Evolutionary conservation across 306 rosid species (phyloP), one percentile per base, ranked within the genome.

Genomic region (Acacia acuminata): DNA sequence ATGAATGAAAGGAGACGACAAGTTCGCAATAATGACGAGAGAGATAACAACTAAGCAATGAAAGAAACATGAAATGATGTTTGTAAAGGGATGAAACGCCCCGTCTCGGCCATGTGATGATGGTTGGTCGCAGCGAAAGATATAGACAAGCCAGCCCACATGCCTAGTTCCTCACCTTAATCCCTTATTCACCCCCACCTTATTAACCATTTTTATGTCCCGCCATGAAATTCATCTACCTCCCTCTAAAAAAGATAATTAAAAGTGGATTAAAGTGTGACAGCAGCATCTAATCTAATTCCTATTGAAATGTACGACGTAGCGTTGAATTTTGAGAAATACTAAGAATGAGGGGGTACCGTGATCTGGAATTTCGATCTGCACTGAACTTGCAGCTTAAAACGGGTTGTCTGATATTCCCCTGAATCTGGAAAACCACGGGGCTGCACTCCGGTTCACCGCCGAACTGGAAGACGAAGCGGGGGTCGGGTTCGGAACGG

Each of bases 381-480:
- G 98, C 96, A 60, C 98, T 96, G 85, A 96, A 96, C 84, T 92
- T 93, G 91, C 96, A 91, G 81, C 99, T 93, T 34, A 96, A 89
- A 77, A 96, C 99, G 17, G 99, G 99, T 77, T 96, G 99, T 22
- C 90, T 84, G 48, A 90, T 89, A 81, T 90, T 91, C 78, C 86
- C 98, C 58, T 91, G 99, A 90, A 93, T 88, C 91, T 92, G 98
- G 10, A 86, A 96, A 81, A 96, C 91, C 42, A 96, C 99, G 0
- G 98, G 99, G 72, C 98, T 93, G 40, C 98, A 92, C 83, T 96
- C 99, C 85, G 99, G 99, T 77, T 96, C 99, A 0, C 98, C 97
- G 0, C 91, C 98, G 84, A 93, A 96, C 71, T 96, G 97, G 5
- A 96, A 96, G 10, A 96, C 91, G 58, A 90, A 96, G 20, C 99